phyloP scores from a whole-genome alignment of 495 filamentous ascomycete genomes.

The Evernia prunastri region DNA sequence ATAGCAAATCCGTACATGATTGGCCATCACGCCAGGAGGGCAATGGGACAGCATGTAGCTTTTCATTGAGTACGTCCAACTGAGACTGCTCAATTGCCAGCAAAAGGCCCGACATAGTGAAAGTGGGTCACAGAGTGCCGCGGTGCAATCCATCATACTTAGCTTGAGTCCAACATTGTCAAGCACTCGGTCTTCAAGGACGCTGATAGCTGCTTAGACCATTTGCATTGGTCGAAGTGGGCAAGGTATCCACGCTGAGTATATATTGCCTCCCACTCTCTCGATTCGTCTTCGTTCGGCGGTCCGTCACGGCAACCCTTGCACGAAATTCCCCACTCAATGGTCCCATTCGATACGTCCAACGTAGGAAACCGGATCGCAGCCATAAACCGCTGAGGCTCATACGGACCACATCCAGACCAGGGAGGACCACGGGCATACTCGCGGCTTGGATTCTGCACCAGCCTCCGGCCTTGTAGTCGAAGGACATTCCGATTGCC shows the following conservation, averaged over 20 bases:
- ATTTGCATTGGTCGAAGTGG: neutral
- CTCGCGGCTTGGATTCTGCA: neutral
- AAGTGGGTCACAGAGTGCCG: neutral
- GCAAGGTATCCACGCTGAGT: neutral
- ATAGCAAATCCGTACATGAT: neutral
- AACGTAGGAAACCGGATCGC: neutral
- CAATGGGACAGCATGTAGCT: neutral
- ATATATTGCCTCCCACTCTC: neutral
- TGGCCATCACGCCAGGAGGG: no score
- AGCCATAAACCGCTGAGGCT: neutral
- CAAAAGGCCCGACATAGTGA: neutral
- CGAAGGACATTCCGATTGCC: neutral
- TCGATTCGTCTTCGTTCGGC: neutral
- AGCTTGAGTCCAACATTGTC: neutral
- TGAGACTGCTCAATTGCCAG: neutral
- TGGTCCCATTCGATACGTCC: neutral
- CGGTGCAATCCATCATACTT: neutral
- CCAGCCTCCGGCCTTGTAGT: neutral
- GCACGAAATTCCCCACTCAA: neutral
- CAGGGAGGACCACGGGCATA: neutral
- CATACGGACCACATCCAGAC: neutral
- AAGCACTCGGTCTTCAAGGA: neutral
- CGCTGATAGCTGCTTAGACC: neutral
- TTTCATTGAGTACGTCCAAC: no score
- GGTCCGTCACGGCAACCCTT: slow-evolving; percentile 2